phyloP scores from a whole-genome alignment of 306 rosid species.

The Cucumis cinereus region DNA sequence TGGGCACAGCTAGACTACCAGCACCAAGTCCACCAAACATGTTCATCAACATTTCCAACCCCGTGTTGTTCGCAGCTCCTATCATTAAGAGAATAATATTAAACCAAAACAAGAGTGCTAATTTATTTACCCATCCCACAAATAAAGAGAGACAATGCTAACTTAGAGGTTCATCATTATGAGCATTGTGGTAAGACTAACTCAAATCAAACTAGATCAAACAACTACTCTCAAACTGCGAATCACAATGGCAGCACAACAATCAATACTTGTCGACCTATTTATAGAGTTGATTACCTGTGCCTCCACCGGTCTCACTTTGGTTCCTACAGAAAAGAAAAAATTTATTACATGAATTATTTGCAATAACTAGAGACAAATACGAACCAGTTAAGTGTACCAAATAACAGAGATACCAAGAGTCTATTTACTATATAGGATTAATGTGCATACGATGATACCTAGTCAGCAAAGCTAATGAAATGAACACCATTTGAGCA shows the following conservation, averaged over 20 bases:
- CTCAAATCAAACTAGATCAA: background rate
- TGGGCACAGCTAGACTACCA: slow-evolving; percentile 62
- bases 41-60: slow-evolving; percentile 61
- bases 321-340: slow-evolving; percentile 16
- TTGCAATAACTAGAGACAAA: background rate
- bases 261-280: background rate
- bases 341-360: background rate
- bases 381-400: background rate
- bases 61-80: slow-evolving; percentile 40
- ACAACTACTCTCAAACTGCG: background rate
- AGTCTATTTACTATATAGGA: background rate
- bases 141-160: background rate
- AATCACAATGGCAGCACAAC: background rate
- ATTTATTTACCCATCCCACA: background rate
- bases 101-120: background rate
- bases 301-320: slow-evolving; percentile 24
- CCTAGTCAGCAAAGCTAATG: background rate
- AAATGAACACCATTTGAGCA: background rate
- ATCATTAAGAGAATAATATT: slow-evolving; percentile 7
- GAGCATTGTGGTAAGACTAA: background rate
- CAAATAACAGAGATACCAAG: background rate
- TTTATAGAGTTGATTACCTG: slow-evolving; percentile 21
- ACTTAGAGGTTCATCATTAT: background rate
- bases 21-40: slow-evolving; percentile 92
- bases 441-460: background rate